phyloP scores from a whole-genome alignment of 805 yeast species.

The Candida argentea region DNA sequence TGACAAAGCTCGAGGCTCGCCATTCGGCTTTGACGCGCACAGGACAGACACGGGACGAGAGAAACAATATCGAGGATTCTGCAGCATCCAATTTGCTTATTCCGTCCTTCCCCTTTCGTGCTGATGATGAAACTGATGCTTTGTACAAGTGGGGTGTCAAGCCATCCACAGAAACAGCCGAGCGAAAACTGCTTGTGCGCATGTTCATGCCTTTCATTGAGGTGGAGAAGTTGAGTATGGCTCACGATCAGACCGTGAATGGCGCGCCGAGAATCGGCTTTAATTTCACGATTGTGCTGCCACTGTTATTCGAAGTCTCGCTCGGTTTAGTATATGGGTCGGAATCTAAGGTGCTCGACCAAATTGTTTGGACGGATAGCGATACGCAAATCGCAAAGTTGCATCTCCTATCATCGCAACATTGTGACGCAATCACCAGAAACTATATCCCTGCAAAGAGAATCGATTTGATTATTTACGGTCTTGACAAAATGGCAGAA shows the following conservation, averaged over 20 bases:
- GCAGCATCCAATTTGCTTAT: too few species aligned
- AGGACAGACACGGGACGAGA: too few species aligned
- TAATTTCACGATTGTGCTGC: too few species aligned
- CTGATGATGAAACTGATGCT: conserved; percentile 11
- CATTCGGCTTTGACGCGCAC: too few species aligned
- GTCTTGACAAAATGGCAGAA: conserved; percentile 22
- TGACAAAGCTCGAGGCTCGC: too few species aligned
- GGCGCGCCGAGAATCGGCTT: too few species aligned
- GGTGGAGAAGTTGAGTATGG: conserved; percentile 6
- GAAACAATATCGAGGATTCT: too few species aligned
- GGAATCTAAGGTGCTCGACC: conserved; percentile 5
- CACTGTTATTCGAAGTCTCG: conserved; percentile 13
- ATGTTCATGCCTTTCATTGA: conserved; percentile 18
- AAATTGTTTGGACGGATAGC: not conserved
- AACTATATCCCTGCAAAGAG: conserved; percentile 17
- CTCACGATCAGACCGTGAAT: too few species aligned
- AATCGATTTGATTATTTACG: conserved; percentile 20
- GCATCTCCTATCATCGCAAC: conserved; percentile 14
- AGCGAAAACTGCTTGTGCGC: conserved; percentile 7
- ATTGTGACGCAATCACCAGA: conserved; percentile 8
- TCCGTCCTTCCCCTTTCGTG: too few species aligned
- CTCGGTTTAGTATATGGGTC: conserved; percentile 9
- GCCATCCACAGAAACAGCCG: conserved; percentile 25
- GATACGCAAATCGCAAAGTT: conserved; percentile 6
- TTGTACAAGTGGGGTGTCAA: conserved; percentile 20